These are phyloP conservation scores for Flaveria sonorensis DNA, from an alignment of 129 eudicot species.

Conservation along the genomic window DNA sequence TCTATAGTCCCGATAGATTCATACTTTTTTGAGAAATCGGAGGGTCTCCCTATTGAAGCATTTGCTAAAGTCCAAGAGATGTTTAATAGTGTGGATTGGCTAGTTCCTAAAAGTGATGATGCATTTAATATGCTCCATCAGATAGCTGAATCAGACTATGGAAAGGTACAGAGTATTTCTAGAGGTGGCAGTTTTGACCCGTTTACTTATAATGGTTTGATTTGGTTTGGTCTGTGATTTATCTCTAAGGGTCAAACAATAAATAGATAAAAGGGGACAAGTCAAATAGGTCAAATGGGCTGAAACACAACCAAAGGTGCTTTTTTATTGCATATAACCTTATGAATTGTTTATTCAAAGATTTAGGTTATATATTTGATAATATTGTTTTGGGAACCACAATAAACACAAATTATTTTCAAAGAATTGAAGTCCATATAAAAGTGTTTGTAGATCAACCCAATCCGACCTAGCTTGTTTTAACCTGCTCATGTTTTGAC, in stretches of 20 bases:
- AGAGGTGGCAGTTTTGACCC: background rate
- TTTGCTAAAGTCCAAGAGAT: constrained; percentile 65
- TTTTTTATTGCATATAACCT: background rate
- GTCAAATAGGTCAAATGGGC: background rate
- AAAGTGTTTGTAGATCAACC: background rate
- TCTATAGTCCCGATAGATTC: constrained; percentile 39
- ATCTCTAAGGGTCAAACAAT: background rate
- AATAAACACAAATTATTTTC: background rate
- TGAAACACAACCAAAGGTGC: background rate
- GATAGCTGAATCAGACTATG: constrained; percentile 41
- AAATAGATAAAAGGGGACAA: background rate
- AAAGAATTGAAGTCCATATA: background rate
- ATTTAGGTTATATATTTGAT: background rate
- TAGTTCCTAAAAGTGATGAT: constrained; percentile 43
- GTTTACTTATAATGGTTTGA: constrained; percentile 8
- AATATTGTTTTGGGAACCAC: background rate
- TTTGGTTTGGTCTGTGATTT: background rate
- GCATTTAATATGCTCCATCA: constrained; percentile 39
- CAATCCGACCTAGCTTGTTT: background rate
- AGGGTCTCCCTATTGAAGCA: constrained; percentile 77
- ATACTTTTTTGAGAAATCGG: constrained; percentile 47
- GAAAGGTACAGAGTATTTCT: constrained; percentile 31
- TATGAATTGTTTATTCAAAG: background rate
- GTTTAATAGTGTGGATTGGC: constrained; percentile 60
- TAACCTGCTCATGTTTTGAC: background rate